phyloP scores from a whole-genome alignment of 495 filamentous ascomycete species.

The Lasiosphaeria hispida region DNA sequence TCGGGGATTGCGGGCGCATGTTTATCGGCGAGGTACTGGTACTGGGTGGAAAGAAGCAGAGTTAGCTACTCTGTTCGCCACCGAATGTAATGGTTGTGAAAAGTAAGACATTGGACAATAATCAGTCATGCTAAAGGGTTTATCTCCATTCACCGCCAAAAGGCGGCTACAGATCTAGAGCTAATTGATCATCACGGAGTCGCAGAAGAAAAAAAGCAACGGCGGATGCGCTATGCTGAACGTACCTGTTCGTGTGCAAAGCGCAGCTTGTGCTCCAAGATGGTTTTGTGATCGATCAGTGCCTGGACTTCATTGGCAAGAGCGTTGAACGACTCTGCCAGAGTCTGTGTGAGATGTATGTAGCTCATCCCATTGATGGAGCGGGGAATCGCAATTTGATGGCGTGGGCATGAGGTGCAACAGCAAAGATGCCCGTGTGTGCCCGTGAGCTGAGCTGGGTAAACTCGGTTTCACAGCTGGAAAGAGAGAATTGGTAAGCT shows the following conservation, averaged over 20 bases:
- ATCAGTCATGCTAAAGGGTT: conserved; percentile 30
- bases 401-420: conserved; percentile 4
- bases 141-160: conserved; percentile 53
- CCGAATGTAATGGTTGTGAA: conserved; percentile 13
- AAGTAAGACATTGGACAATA: conserved; percentile 33
- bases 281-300: conserved; percentile 52
- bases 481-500: conserved; percentile 14
- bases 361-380: conserved; percentile 37
- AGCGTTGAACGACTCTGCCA: conserved; percentile 61
- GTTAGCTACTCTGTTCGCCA: conserved; percentile 19
- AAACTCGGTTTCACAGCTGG: conserved; percentile 7
- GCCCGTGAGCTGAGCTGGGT: conserved; percentile 9
- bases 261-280: conserved; percentile 56
- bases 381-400: conserved; percentile 13
- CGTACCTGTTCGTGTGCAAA: conserved; percentile 57
- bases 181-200: conserved; percentile 61
- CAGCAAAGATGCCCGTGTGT: background rate
- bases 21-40: conserved; percentile 56
- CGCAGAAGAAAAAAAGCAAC: conserved; percentile 9
- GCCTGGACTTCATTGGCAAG: conserved; percentile 59
- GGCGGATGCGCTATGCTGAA: conserved; percentile 8
- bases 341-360: conserved; percentile 44
- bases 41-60: conserved; percentile 30
- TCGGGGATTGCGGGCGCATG: conserved; percentile 54
- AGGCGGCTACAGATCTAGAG: conserved; percentile 69